Base-by-base conservation (phyloP, 352 stramenopile species). In the Globisporangium paddicum region DNA sequence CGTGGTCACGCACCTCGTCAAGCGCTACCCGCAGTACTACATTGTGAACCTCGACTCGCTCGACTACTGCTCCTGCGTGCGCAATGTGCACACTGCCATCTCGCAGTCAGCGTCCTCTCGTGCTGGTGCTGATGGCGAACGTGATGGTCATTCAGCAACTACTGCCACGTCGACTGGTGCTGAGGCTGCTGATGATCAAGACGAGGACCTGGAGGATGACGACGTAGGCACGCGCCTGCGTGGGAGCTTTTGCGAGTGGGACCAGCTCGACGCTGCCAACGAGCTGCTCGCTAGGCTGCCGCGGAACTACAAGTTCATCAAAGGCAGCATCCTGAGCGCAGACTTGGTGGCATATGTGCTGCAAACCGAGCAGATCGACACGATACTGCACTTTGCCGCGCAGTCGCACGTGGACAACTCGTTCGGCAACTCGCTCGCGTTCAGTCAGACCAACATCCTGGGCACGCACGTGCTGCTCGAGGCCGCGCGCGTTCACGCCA, bases 341-440 rank as follows among this genome's bases (percentile, higher is more conserved):
- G 94, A 99, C 62, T 71, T 99, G 14, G 93, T 99, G 11, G 89
- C 74, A 26, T 98, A 98, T 68, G 82, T 99, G 28, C 75, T 99
- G 28, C 77, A 88, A 50, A 91, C 89, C 18, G 90, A 99, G 69
- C 73, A 89, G 16, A 98, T 99, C 59, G 96, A 99, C 68, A 99
- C 96, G 34, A 94, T 99, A 55, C 73, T 99, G 68, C 97, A 99
- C 78, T 99, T 99, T 79, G 97, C 97, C 5, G 97, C 97, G 8
- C 96, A 99, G 73, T 99, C 95, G 8, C 93, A 98, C 63, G 92
- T 98, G 34, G 97, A 99, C 74, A 98, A 99, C 69, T 99, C 95
- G 16, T 99, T 99, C 70, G 96, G 96, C 14, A 99, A 99, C 69
- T 98, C 95, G 30, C 96, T 99, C 69, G 82, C 89, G 57, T 99